These are phyloP conservation scores for Mariannaea sp. DNA, from an alignment of 2,329 filamentous ascomycete species.

Conservation along the genomic window DNA sequence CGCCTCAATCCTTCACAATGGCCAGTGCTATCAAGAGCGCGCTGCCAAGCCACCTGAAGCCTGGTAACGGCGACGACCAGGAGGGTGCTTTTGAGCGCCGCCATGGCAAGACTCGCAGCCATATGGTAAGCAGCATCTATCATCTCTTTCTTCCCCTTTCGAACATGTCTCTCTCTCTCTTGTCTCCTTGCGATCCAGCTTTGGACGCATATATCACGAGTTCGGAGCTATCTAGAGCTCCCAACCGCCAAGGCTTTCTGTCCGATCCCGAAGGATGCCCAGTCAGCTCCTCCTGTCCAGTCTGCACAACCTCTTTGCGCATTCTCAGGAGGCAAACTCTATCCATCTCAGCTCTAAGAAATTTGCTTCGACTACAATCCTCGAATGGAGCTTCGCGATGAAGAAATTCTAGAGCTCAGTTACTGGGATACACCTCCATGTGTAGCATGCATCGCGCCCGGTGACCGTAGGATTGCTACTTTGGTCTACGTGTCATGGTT, in stretches of 20 bases:
- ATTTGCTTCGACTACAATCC: not conserved
- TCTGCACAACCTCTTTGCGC: not conserved
- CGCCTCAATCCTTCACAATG: slow-evolving; percentile 56
- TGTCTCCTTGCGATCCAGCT: not conserved
- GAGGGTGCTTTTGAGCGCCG: slow-evolving; percentile 61
- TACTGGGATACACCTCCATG: not conserved
- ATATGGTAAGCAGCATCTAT: slow-evolving; percentile 84
- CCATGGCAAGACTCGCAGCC: slow-evolving; percentile 84
- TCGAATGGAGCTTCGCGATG: not conserved
- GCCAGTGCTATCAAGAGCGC: slow-evolving; percentile 73
- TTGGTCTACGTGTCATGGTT: not conserved
- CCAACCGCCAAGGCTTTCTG: not conserved
- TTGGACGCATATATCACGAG: not conserved
- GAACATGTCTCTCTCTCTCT: no score
- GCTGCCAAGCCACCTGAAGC: slow-evolving; percentile 84
- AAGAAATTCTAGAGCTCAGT: not conserved
- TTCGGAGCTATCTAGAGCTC: slow-evolving; percentile 4
- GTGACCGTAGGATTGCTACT: not conserved
- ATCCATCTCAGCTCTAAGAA: not conserved
- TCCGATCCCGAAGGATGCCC: no score
- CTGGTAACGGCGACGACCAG: slow-evolving; percentile 52
- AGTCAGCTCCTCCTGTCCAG: not conserved
- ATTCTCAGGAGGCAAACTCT: not conserved
- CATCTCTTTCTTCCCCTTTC: no score
- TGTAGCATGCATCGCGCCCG: not conserved